Evolutionary conservation across 768 basidiomycete species (phyloP).

Genomic region (Lactarius deliciosus): DNA sequence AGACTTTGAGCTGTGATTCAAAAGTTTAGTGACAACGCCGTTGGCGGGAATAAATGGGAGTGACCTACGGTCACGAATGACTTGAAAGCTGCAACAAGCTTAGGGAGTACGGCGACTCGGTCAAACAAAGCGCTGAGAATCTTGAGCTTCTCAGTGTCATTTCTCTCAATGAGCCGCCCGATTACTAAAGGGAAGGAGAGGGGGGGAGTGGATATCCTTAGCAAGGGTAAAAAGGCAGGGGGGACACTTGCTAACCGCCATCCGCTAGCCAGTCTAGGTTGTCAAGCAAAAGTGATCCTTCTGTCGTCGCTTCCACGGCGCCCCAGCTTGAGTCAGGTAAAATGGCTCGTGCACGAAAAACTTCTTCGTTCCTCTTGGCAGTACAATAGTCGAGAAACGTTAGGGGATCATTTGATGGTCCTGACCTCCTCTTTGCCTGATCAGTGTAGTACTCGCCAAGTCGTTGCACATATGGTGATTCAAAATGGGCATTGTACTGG

Average conservation of each 20-base stretch:
- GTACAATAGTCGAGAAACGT: slow-evolving; percentile 54
- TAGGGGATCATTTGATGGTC: slow-evolving; percentile 45
- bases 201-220: neutral
- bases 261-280: slow-evolving; percentile 46
- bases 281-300: slow-evolving; percentile 49
- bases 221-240: neutral
- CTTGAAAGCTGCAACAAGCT: slow-evolving; percentile 62
- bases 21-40: neutral
- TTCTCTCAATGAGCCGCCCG: slow-evolving; percentile 48
- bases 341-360: slow-evolving; percentile 50
- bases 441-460: slow-evolving; percentile 53
- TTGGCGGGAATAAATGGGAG: neutral
- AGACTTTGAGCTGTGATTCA: slow-evolving; percentile 50
- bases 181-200: slow-evolving; percentile 43
- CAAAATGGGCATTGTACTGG: slow-evolving; percentile 56
- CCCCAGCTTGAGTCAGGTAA: slow-evolving; percentile 52
- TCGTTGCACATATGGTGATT: slow-evolving; percentile 51
- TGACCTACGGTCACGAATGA: slow-evolving; percentile 53
- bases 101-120: slow-evolving; percentile 53
- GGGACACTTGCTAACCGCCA: slow-evolving; percentile 35
- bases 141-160: slow-evolving; percentile 45
- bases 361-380: slow-evolving; percentile 55
- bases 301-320: slow-evolving; percentile 52
- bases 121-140: slow-evolving; percentile 62
- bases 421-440: slow-evolving; percentile 47